Base-by-base conservation (phyloP, 768 basidiomycete species). In the Podaxis rugospora region DNA sequence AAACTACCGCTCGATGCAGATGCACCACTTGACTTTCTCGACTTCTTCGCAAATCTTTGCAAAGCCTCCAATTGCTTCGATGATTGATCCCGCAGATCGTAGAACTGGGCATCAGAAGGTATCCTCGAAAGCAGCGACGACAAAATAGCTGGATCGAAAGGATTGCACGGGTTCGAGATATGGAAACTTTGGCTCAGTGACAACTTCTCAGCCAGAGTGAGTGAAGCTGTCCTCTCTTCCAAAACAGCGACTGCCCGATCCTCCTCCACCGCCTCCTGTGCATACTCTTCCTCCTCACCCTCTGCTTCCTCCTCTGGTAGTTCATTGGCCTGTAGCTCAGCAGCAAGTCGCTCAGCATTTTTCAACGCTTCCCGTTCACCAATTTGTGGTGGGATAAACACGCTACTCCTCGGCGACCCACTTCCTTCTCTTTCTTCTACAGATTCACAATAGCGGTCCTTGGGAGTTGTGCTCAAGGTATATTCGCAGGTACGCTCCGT, bases 401-500 rank as follows among this genome's bases (percentile, higher is more conserved):
- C 58, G 61, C 66, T 65, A 23, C 68, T 62, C 23, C 63, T 61
- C 23, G 65, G 67, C 10, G 63, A 67, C 3, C 64, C 66, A 18
- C 70, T 65, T 44, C 69, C 67, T 37, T 70, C 64, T 63, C 68
- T 64, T 51, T 64, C 64, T 53, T 71, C 64, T 50, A 64, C 50
- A 55, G 65, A 44, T 61, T 64, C 57, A 23, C 55, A 60, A 39
- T 68, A 64, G 14, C 68, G 65, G 25, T 76, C 73, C 62, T 77
- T 79, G 16, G 82, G 81, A 1, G 82, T 83, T 14, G 85, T 89
- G 66, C 85, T 89, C 35, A 79, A 80, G 2, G 90, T 81, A 58
- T 74, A 95, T 72, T 98, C 97, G 67, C 84, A 84, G 9, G 97
- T 98, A 44, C 95, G 82, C 73, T 99, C 97, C 11, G 93, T 93